A percentile compares a stretch with the other conserved stretches of the same genome.
Conservation (phyloP, 108 stramenopile genomes). For the Cyclotella atomus region DNA sequence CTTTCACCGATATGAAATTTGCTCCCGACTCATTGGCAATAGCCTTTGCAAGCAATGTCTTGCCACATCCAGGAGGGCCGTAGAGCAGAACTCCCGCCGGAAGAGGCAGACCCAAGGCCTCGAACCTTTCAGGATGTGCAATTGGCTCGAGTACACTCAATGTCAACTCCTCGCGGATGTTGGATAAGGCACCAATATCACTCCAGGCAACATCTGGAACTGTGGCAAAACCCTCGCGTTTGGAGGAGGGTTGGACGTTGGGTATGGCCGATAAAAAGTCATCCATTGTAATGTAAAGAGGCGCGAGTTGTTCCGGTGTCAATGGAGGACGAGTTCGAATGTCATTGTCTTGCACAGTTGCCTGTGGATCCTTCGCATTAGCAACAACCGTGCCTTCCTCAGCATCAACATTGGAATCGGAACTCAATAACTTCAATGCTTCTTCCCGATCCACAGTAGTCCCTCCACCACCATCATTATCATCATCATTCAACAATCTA, state of each 20-base stretch:
- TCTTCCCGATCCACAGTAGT: neutral
- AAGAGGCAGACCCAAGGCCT: slow-evolving; percentile 80
- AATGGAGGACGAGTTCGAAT: slow-evolving; percentile 60
- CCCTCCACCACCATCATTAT: slow-evolving; percentile 21
- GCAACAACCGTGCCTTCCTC: neutral
- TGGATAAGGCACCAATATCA: slow-evolving; percentile 91
- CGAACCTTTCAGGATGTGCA: slow-evolving; percentile 93
- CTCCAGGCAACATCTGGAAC: slow-evolving; percentile 98
- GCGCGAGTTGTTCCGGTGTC: slow-evolving; percentile 76
- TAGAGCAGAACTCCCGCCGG: slow-evolving; percentile 94
- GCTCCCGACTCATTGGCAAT: slow-evolving; percentile 98
- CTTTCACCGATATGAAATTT: slow-evolving; percentile 98
- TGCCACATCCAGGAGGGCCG: slow-evolving; percentile 96
- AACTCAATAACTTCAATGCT: neutral
- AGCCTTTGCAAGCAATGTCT: slow-evolving; percentile 97
- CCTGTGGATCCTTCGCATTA: slow-evolving; percentile 9
- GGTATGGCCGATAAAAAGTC: slow-evolving; percentile 95
- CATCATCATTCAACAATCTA: slow-evolving; percentile 21
- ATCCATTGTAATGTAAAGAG: slow-evolving; percentile 88
- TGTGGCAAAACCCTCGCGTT: slow-evolving; percentile 99
- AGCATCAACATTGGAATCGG: slow-evolving; percentile 7
- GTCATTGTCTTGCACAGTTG: too few relatives aligned
- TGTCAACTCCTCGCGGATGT: slow-evolving; percentile 93
- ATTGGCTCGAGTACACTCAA: slow-evolving; percentile 96
- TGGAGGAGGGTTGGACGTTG: slow-evolving; percentile 96